A percentile compares a stretch with the other conserved stretches of the same genome.
These are phyloP conservation scores for Trametes sp. DNA, from an alignment of 1,284 basidiomycete species.

Conservation along the genomic window DNA sequence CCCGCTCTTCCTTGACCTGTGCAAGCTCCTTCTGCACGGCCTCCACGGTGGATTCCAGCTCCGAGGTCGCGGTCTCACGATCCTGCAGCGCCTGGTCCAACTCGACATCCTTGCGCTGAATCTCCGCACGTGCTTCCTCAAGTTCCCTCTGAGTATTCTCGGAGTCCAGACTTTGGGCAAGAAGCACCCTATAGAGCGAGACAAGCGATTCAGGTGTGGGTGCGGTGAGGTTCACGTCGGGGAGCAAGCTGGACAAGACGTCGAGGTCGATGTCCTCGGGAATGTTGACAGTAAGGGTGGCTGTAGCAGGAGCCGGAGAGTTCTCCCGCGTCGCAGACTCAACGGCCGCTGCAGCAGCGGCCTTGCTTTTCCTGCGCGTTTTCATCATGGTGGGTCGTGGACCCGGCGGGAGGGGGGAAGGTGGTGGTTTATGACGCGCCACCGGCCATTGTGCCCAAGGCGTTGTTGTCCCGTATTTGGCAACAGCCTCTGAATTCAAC, in stretches of 20 bases:
- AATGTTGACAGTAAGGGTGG: slow-evolving; percentile 44
- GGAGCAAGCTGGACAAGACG: slow-evolving; percentile 59
- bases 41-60: slow-evolving; percentile 61
- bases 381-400: slow-evolving; percentile 40
- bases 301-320: slow-evolving; percentile 32
- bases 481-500: slow-evolving; percentile 39
- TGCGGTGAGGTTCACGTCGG: slow-evolving; percentile 58
- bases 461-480: slow-evolving; percentile 39
- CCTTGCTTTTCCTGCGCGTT: slow-evolving; percentile 56
- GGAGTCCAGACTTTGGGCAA: slow-evolving; percentile 60
- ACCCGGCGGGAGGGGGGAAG: slow-evolving; percentile 24
- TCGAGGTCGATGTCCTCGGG: slow-evolving; percentile 70
- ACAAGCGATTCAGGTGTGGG: slow-evolving; percentile 66
- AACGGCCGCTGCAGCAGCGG: slow-evolving; percentile 43
- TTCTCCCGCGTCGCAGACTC: slow-evolving; percentile 35
- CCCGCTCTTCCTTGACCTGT: slow-evolving; percentile 63
- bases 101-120: slow-evolving; percentile 76
- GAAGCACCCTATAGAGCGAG: slow-evolving; percentile 66
- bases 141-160: slow-evolving; percentile 64
- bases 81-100: slow-evolving; percentile 82
- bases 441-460: slow-evolving; percentile 25
- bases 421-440: slow-evolving; percentile 22
- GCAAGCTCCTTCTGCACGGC: slow-evolving; percentile 59
- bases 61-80: slow-evolving; percentile 62
- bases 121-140: slow-evolving; percentile 69